Evolutionary conservation across 1,284 basidiomycete species (phyloP), one percentile per base, ranked within the genome.

Genomic region (Trametes sp.): DNA sequence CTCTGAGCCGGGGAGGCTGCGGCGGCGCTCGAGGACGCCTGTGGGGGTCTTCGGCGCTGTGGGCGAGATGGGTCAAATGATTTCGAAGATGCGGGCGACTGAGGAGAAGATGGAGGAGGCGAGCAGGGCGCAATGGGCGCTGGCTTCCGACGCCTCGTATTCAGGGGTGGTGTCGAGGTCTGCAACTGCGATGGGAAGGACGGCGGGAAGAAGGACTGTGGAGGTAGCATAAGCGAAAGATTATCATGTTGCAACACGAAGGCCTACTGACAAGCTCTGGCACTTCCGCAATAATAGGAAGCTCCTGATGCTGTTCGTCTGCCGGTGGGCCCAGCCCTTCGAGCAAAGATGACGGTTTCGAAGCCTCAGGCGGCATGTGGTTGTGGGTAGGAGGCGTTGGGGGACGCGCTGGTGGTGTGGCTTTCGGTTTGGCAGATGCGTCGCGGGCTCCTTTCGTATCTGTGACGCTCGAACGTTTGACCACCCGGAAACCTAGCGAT

Each of bases 121-220:
- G 52, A 62, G 46, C 57, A 65, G n/a, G 66, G 73, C 14, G 69
- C 68, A 33, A 77, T 77, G 10, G 72, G 73, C 28, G 72, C 63
- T 28, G 75, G 75, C 62, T 77, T 77, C 54, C 66, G 62, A 28
- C 66, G 72, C 23, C 52, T 57, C 23, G 49, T 54, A 19, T 65
- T 65, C 26, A 58, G 65, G 33, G 69, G 71, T 14, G 78, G 78
- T 14, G 78, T 80, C 3, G 78, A 80, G n/a, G 78, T 79, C 31
- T 67, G 65, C 50, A 80, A 71, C 51, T 79, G 69, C 42, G 76
- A 71, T n/a, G 78, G 77, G 57, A 80, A 80, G 29, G 78, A 79
- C 16, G 77, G 77, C 8, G 77, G 76, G 14, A 77, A 67, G 62
- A 74, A 76, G 9, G 68, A 70, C 75, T 77, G 52, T 19, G 31